Base-by-base conservation (phyloP, 345 rosid genomes). In the Rhizophora mangle region DNA sequence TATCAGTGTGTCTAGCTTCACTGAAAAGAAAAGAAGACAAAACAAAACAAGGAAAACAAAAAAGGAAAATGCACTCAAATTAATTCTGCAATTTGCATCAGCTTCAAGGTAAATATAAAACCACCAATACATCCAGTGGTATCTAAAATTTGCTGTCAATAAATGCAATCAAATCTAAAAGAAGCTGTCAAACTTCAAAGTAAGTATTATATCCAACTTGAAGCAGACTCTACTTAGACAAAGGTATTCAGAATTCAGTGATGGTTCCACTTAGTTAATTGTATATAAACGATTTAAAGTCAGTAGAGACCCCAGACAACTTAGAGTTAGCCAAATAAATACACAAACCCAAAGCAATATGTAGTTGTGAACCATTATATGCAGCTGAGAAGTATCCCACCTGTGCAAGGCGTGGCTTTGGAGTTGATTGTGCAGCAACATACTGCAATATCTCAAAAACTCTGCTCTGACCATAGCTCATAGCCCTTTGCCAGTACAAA, bases 401-500 rank as follows among this genome's bases (percentile, higher is more conserved):
- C 88, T 84, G 85, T 22, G 72, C 58, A 69, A 87, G 69, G 18
- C 77, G 85, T 55, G 90, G 84, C 68, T 67, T 56, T 49, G 86
- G 75, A 24, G 85, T 74, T 27, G 88, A 81, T 64, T 86, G 90
- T 43, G 90, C 66, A 63, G 85, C 78, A 68, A 86, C 26, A 30
- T 67, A 83, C 74, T 80, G 86, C 80, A 88, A 76, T 63, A 84
- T 75, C n/a, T 84, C 86, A 26, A 75, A 77, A 59, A 86, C 68
- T 74, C 88, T 82, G 1, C 82, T 76, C 81, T 81, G 84, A 36
- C 86, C 80, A 75, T 83, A 85, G 73, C 76, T 81, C 30, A 82
- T 81, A 62, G 84, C 87, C 51, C 83, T 77, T 72, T 85, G 85
- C 86, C 87, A 86, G 71, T 86, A 85, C 64, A 81, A 34, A 71